Evolutionary conservation across 108 stramenopile species (phyloP).

Genomic region (Aurantiochytrium sp.): DNA sequence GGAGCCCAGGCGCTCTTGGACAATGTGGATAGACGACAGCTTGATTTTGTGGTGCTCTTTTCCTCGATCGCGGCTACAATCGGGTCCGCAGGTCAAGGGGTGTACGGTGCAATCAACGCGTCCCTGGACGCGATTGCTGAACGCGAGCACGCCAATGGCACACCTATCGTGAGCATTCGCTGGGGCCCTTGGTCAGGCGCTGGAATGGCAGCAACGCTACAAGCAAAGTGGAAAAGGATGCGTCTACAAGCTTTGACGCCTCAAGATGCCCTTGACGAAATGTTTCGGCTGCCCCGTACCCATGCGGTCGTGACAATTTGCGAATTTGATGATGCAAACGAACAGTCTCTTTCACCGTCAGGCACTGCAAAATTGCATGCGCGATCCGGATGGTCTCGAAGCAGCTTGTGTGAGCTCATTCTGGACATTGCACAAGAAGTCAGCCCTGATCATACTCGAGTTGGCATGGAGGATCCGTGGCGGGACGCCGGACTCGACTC

Average conservation of each 20-base stretch:
- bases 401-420: background rate
- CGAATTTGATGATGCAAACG: background rate
- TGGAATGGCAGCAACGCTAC: background rate
- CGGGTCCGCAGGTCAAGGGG: background rate
- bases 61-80: background rate
- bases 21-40: background rate
- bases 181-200: background rate
- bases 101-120: background rate
- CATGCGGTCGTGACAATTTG: background rate
- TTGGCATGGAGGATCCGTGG: background rate
- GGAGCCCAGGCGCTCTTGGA: background rate
- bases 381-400: background rate
- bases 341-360: background rate
- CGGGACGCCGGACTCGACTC: constrained; percentile 13
- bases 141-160: background rate
- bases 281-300: background rate
- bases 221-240: background rate
- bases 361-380: background rate
- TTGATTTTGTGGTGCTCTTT: background rate
- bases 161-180: background rate
- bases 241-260: background rate
- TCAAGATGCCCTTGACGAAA: background rate
- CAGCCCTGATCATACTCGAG: background rate
- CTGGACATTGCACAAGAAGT: background rate
- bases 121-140: background rate